phyloP scores from a whole-genome alignment of 2,329 filamentous ascomycete species.

The Penicillium sp. region DNA sequence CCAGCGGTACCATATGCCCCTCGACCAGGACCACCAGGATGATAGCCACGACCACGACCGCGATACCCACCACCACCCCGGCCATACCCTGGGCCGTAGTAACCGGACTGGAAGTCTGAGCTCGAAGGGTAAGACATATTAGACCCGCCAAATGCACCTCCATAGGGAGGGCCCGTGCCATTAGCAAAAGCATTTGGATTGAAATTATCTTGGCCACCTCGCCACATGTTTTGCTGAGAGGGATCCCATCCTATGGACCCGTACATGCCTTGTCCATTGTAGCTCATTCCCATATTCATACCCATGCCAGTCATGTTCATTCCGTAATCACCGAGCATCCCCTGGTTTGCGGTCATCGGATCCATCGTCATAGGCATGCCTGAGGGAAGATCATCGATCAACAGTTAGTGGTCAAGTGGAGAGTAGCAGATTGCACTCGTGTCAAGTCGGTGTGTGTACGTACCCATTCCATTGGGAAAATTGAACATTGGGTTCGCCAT shows the following conservation, averaged over 20 bases:
- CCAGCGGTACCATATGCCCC: slow-evolving; percentile 35
- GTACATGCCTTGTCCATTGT: slow-evolving; percentile 57
- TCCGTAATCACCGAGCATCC: slow-evolving; percentile 46
- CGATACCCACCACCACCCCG: slow-evolving; percentile 48
- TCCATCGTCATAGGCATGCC: slow-evolving; percentile 85
- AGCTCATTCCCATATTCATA: slow-evolving; percentile 68
- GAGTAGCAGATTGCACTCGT: too few species aligned
- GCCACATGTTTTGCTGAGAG: slow-evolving; percentile 67
- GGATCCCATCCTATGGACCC: slow-evolving; percentile 64
- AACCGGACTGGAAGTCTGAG: slow-evolving; percentile 68
- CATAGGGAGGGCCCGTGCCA: slow-evolving; percentile 78
- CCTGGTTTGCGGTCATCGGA: slow-evolving; percentile 45
- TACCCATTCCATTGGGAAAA: slow-evolving; percentile 90
- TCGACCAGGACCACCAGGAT: slow-evolving; percentile 36
- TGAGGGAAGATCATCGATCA: slow-evolving; percentile 29
- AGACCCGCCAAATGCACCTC: slow-evolving; percentile 62
- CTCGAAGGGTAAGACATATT: slow-evolving; percentile 66
- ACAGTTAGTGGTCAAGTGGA: background rate
- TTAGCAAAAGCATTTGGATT: slow-evolving; percentile 69
- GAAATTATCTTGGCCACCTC: slow-evolving; percentile 83
- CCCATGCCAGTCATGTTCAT: slow-evolving; percentile 87
- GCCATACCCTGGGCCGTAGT: slow-evolving; percentile 64
- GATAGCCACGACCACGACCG: slow-evolving; percentile 58
- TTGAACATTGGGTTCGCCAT: slow-evolving; percentile 44
- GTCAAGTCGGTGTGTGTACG: slow-evolving; percentile 31